Base-by-base conservation (phyloP, 2,329 filamentous ascomycete genomes). In the Tolypocladium amazonense region DNA sequence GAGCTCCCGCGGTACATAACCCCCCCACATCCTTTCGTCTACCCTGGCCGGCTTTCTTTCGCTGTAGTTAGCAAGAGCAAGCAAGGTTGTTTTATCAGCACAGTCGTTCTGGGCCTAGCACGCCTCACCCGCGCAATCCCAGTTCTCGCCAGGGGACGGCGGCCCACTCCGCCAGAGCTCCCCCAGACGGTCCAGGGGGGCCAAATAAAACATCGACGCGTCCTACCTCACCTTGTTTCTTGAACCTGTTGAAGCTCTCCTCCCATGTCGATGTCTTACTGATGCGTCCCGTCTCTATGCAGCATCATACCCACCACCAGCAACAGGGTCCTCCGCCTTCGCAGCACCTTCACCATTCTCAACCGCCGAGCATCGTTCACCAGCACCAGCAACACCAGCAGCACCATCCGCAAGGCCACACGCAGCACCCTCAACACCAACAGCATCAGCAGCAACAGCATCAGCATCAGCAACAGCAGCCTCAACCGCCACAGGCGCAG, bases 301-400 rank as follows among this genome's bases (percentile, higher is more conserved):
- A 90, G 87, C 87, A 89, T 82, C 87, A 89, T 79, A 82, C 85
- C 77, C 86, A 88, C 79, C 84, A 87, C 74, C 77, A 84, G 73
- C 85, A 85, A 76, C 85, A 89, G 80, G 88, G 87, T 83, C 85
- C 87, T 76, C 83, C 85, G 69, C 78, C 81, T 76, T 75, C 81
- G 66, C 82, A 84, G 70, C 79, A 88, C 71, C 82, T 88, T 66
- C 88, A 89, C 66, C 86, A 89, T 72, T 82, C 86, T 68, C 84
- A 88, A 72, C 85, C 88, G 64, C 83, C 85, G 69, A 88, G 87
- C 77, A 83, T 87, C 69, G 86, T 89, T 69, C 85, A 90, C 68
- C 87, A 89, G 73, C 87, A 47, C 23, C 43, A 89, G 25, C 61
- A 62, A 15, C 62, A 61, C 41, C 62, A 61, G 45, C 60, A 63